Percentiles rank a stretch among this genome's conserved stretches.
phyloP scores from a whole-genome alignment of 1,139 yeast genomes.

The Candida sojae region DNA sequence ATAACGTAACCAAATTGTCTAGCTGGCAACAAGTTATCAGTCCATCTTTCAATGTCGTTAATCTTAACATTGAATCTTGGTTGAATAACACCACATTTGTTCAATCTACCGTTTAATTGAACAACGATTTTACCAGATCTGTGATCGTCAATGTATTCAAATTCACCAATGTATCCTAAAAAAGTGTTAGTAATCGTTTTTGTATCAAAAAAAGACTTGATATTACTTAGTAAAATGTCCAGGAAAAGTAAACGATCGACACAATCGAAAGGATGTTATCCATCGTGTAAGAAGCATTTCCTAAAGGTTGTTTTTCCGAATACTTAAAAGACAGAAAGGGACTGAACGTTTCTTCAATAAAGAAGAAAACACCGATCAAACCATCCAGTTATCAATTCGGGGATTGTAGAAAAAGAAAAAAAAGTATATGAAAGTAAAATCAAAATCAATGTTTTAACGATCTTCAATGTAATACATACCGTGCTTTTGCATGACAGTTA shows the following conservation, averaged over 20 bases:
- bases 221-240: conserved; percentile 42
- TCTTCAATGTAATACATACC: conserved; percentile 14
- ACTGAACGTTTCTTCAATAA: conserved; percentile 39
- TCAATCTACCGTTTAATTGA: conserved; percentile 95
- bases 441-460: not conserved
- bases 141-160: conserved; percentile 98
- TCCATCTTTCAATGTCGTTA: conserved; percentile 95
- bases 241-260: conserved; percentile 73
- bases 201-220: not conserved
- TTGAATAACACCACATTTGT: conserved; percentile 97
- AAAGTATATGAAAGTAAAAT: not conserved
- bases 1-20: conserved; percentile 98
- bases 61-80: conserved; percentile 98
- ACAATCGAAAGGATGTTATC: conserved; percentile 20
- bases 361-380: conserved; percentile 59
- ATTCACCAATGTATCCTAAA: conserved; percentile 90
- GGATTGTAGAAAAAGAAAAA: conserved; percentile 16
- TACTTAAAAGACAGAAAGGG: conserved; percentile 97
- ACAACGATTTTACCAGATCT: conserved; percentile 98
- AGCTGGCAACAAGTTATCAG: conserved; percentile 95
- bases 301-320: conserved; percentile 76
- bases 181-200: conserved; percentile 12
- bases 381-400: conserved; percentile 99
- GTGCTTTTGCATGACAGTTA: conserved; percentile 97
- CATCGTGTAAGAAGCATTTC: conserved; percentile 81